Evolutionary conservation across 129 eudicot species (phyloP), one percentile per base, ranked within the genome.

Genomic region (Pittosporum tobira): DNA sequence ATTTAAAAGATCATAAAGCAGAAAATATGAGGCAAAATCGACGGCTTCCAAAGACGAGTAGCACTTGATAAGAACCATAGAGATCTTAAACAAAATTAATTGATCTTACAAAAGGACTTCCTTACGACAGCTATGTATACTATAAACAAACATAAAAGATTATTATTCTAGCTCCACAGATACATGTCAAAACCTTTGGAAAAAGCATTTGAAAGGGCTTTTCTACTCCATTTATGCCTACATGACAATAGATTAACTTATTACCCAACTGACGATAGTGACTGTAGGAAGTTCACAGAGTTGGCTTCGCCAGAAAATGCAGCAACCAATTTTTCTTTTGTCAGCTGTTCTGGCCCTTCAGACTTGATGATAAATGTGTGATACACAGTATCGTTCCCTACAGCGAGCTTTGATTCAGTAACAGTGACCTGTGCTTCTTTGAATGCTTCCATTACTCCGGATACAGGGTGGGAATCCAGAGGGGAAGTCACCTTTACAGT

Each of bases 321-420:
- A 4, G 75, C 74, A 4, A 66, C 20, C 61, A 79, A 44, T 50
- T 61, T 74, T 65, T 79, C 84, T 69, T 67, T 79, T 4, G 74
- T 73, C 11, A 79, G 24, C 61, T 50, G 60, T 12, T 74, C 77
- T 4, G 80, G 47, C 14, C 71, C 72, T 43, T 76, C 66, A 44
- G 93, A 75, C 61, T 77, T 85, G 6, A 89, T 76, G 2, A 80
- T 81, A 28, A 89, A 89, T 6, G 95, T 85, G 61, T 89, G 97
- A 50, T 72, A 73, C 59, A 89, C 88, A 22, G 64, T 78, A 31
- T 83, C 95, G 55, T 70, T 70, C 29, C 74, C 76, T 5, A 88
- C 58, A 0, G 71, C 68, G 31, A 89, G 70, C 51, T 82, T 89
- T 19, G 94, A 79, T 34, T 85, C 97, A 15, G 69, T 34, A 15